These are phyloP conservation scores for Teunomyces panamensis DNA, from an alignment of 805 yeast genomes.

Conservation along the genomic window DNA sequence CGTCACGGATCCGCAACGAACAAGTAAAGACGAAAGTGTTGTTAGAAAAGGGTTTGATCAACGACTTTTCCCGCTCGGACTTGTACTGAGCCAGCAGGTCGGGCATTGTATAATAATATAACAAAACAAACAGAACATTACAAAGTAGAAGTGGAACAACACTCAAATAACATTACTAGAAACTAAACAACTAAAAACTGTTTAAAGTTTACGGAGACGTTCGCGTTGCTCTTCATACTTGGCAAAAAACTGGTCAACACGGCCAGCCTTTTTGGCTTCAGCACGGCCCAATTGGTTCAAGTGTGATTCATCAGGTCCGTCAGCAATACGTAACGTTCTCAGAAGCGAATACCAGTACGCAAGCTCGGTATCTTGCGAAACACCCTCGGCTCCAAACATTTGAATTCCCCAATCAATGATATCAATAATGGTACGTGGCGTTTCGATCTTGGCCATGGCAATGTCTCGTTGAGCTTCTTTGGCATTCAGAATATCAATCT, in stretches of 20 bases:
- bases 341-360: constrained; percentile 50
- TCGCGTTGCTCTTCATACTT: constrained; percentile 15
- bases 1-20: constrained; percentile 37
- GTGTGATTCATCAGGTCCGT: constrained; percentile 71
- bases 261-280: constrained; percentile 36
- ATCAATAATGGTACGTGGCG: constrained; percentile 52
- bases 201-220: constrained; percentile 26
- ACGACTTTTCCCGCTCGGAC: constrained; percentile 55
- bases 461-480: constrained; percentile 56
- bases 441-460: constrained; percentile 60
- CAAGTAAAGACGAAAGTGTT: constrained; percentile 45
- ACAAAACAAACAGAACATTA: too few relatives aligned
- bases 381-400: constrained; percentile 64
- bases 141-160: too few relatives aligned
- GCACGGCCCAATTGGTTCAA: constrained; percentile 52
- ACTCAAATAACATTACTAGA: neutral
- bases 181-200: neutral
- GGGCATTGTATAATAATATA: constrained; percentile 2
- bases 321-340: constrained; percentile 61
- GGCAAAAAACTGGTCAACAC: constrained; percentile 35
- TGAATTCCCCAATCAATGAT: constrained; percentile 63
- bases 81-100: constrained; percentile 36
- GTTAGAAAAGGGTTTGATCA: constrained; percentile 53
- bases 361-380: constrained; percentile 58
- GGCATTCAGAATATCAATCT: constrained; percentile 51